These are phyloP conservation scores for Neurospora discreta DNA, from an alignment of 495 filamentous ascomycete species.

Conservation along the genomic window DNA sequence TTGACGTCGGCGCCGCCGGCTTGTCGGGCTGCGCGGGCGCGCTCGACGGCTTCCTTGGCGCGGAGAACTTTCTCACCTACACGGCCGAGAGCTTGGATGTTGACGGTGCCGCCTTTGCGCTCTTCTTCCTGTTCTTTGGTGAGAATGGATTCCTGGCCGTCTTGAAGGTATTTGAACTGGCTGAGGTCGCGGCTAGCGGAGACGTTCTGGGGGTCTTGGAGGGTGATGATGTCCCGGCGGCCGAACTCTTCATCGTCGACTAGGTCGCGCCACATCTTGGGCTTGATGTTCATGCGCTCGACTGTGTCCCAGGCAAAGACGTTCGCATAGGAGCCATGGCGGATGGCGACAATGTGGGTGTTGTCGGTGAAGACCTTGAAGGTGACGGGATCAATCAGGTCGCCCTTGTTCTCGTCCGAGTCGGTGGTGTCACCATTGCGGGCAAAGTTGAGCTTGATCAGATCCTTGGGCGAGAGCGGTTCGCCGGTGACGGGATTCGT, in stretches of 20 bases:
- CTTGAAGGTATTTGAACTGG: slow-evolving; percentile 80
- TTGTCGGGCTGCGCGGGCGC: slow-evolving; percentile 51
- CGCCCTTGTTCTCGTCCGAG: slow-evolving; percentile 44
- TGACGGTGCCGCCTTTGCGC: slow-evolving; percentile 53
- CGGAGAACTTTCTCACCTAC: slow-evolving; percentile 77
- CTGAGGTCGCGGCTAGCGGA: slow-evolving; percentile 71
- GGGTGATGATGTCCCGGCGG: slow-evolving; percentile 86
- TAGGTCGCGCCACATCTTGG: slow-evolving; percentile 91
- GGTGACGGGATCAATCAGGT: slow-evolving; percentile 91
- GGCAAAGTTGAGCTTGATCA: slow-evolving; percentile 83
- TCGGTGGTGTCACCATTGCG: slow-evolving; percentile 67
- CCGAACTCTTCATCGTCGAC: slow-evolving; percentile 80
- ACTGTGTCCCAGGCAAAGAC: slow-evolving; percentile 95
- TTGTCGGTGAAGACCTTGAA: slow-evolving; percentile 98
- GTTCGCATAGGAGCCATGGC: slow-evolving; percentile 68
- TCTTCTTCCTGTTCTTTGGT: slow-evolving; percentile 41
- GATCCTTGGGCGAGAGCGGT: slow-evolving; percentile 64
- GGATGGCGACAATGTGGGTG: slow-evolving; percentile 86
- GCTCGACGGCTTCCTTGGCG: slow-evolving; percentile 82
- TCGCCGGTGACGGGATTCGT: slow-evolving; percentile 83
- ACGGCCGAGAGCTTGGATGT: slow-evolving; percentile 63
- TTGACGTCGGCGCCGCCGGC: slow-evolving; percentile 37
- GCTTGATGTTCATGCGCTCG: slow-evolving; percentile 90
- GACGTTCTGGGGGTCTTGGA: slow-evolving; percentile 88
- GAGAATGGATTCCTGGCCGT: slow-evolving; percentile 60